A percentile compares a stretch with the other conserved stretches of the same genome.
Evolutionary conservation across 441 rosid genomes (phyloP).

Genomic region (Adansonia rubrostipa): DNA sequence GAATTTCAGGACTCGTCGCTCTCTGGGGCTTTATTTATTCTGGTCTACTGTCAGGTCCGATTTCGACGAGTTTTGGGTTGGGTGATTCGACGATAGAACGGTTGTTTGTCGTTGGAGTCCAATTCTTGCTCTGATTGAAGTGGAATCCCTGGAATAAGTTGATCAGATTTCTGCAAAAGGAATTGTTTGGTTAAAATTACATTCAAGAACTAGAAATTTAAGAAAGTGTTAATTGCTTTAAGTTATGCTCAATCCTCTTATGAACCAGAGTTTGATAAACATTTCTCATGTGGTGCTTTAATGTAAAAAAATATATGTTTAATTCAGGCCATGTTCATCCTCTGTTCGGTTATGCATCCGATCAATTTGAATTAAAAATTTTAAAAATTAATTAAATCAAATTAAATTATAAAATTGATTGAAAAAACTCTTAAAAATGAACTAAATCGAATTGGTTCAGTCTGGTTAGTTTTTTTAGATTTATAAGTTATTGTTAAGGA

Average conservation of each 20-base stretch:
- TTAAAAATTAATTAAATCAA: no score
- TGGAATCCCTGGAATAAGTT: conserved; percentile 31
- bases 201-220: conserved; percentile 1
- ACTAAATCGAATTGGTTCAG: no score
- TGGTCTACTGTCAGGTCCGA: conserved; percentile 23
- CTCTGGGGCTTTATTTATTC: not conserved
- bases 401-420: no score
- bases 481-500: no score
- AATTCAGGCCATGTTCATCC: not conserved
- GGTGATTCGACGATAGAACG: conserved; percentile 34
- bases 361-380: no score
- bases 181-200: conserved; percentile 1
- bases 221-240: not conserved
- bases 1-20: conserved; percentile 32
- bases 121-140: conserved; percentile 37
- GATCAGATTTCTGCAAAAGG: conserved; percentile 30
- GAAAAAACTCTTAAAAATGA: no score
- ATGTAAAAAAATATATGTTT: no score
- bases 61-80: conserved; percentile 30
- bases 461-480: no score
- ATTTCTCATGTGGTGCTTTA: not conserved
- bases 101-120: conserved; percentile 37
- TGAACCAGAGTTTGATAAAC: not conserved
- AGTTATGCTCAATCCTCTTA: not conserved
- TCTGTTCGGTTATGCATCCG: no score